Percentiles rank a stretch among this genome's conserved stretches.
Evolutionary conservation across 208 protist species (phyloP).

Genomic region (Leptomonas seymouri): DNA sequence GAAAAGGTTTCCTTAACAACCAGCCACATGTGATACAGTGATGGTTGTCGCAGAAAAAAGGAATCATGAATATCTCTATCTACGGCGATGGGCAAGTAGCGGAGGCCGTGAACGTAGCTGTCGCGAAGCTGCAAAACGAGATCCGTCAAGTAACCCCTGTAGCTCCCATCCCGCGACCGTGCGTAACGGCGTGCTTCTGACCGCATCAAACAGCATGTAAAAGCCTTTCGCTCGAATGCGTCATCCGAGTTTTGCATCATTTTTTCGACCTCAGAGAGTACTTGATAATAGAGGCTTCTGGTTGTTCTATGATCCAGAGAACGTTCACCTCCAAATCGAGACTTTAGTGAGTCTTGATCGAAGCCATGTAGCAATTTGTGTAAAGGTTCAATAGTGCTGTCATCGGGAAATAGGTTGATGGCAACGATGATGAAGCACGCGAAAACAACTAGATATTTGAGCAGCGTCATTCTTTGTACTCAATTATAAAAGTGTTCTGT

Average conservation of each 20-base stretch:
- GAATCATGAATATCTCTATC: conserved; percentile 39
- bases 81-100: conserved; percentile 41
- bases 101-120: conserved; percentile 57
- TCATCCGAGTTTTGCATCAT: conserved; percentile 17
- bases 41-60: conserved; percentile 20
- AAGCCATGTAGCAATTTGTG: conserved; percentile 15
- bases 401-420: conserved; percentile 22
- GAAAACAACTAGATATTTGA: conserved; percentile 3
- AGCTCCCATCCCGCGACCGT: conserved; percentile 51
- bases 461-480: background rate
- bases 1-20: conserved; percentile 42
- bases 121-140: conserved; percentile 63
- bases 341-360: conserved; percentile 25
- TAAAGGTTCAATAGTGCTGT: conserved; percentile 20
- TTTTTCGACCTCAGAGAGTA: conserved; percentile 42
- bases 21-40: conserved; percentile 38
- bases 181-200: conserved; percentile 50
- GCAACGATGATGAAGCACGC: conserved; percentile 9
- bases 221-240: conserved; percentile 22
- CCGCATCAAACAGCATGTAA: conserved; percentile 46
- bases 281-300: conserved; percentile 41
- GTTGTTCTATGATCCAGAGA: conserved; percentile 48
- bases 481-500: background rate
- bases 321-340: conserved; percentile 38
- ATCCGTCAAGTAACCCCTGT: conserved; percentile 36